Evolutionary conservation across 768 basidiomycete species (phyloP).

Genomic region (Dioszegia hungarica): DNA sequence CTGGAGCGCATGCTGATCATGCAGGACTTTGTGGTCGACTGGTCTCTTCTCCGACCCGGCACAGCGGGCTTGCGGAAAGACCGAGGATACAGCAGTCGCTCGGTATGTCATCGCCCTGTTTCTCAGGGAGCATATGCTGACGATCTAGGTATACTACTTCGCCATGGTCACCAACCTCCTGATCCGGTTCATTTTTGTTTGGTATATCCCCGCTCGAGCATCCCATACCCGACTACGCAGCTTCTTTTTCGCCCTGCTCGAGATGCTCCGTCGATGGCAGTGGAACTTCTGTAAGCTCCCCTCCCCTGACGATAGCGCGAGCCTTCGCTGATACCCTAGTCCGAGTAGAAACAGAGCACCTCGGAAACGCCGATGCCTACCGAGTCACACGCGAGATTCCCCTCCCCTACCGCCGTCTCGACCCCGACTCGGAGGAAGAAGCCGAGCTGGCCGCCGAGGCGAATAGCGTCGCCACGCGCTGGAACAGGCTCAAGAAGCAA

Average conservation of each 20-base stretch:
- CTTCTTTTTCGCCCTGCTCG: conserved; percentile 66
- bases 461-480: conserved; percentile 26
- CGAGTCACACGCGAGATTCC: conserved; percentile 79
- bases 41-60: conserved; percentile 67
- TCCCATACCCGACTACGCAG: conserved; percentile 57
- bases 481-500: not conserved
- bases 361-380: conserved; percentile 89
- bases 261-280: conserved; percentile 72
- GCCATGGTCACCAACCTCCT: conserved; percentile 62
- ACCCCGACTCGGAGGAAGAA: conserved; percentile 52
- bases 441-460: conserved; percentile 39
- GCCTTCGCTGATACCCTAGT: conserved; percentile 52
- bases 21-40: conserved; percentile 84
- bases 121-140: not conserved
- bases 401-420: conserved; percentile 63
- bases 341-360: conserved; percentile 83
- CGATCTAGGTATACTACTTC: conserved; percentile 39
- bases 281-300: conserved; percentile 81
- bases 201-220: conserved; percentile 61
- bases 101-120: conserved; percentile 5
- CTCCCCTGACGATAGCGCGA: not conserved
- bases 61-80: conserved; percentile 68
- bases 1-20: conserved; percentile 58
- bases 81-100: conserved; percentile 61
- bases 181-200: conserved; percentile 75